Evolutionary conservation across 2,329 filamentous ascomycete genomes (phyloP), one percentile per base, ranked within the genome.

Genomic region (Coleophoma cylindrospora): DNA sequence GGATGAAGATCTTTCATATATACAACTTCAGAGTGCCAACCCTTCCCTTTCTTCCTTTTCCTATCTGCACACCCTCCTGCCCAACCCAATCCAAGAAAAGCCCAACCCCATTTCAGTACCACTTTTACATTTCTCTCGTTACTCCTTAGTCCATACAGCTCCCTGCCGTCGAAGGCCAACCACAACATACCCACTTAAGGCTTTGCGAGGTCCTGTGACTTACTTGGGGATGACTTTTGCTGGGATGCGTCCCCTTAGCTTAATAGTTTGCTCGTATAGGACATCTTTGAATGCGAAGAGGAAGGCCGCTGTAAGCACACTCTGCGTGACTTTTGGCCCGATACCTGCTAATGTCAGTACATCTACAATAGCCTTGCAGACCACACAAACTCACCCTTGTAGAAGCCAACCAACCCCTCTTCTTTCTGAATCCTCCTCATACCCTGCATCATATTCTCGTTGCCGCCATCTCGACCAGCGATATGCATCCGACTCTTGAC

Each of bases 401-500:
- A 99, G 47, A 99, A 74, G 32, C 94, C 92, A 50, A 80, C 75
- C 65, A 91, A 95, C n/a, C 94, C 94, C 71, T 97, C 92, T 65
- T 96, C 89, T 57, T 74, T 79, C 53, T 96, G 79, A 53, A 97
- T 91, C 53, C 86, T 80, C 64, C 79, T 83, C 65, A 99, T 80
- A 43, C 84, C 88, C 57, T 84, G 80, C 48, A 84, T 77, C 78
- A 96, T 87, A 59, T 86, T 87, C 71, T 95, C 87, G 70, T 87
- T 87, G 56, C 83, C 84, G n/a, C 81, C 80, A 55, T 83, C 84
- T 62, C 83, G 83, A 54, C 80, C 84, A 27, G 91, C 90, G 54
- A 99, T 90, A 68, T 99, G 94, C 83, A 96, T 96, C 67, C 90
- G 83, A 71, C 91, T 95, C 84, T 99, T 99, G 63, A 99, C 87